Evolutionary conservation across 2,329 filamentous ascomycete species (phyloP).

Genomic region (Talaromyces verruculosus): DNA sequence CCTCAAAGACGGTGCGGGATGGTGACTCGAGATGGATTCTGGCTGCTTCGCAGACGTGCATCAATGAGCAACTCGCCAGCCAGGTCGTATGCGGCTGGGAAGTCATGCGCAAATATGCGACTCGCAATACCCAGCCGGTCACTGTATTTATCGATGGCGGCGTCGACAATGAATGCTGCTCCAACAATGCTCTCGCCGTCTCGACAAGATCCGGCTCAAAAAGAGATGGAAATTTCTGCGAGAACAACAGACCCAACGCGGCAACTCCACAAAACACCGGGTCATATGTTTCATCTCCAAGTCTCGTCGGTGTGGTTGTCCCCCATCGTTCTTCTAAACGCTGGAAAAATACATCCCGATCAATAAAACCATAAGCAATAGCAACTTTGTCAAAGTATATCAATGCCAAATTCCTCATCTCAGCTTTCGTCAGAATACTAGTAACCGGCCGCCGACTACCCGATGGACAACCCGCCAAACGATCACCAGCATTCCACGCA

Average conservation of each 20-base stretch:
- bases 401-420: conserved; percentile 49
- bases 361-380: conserved; percentile 53
- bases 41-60: conserved; percentile 59
- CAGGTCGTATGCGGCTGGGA: conserved; percentile 53
- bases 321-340: conserved; percentile 34
- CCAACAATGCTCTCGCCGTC: conserved; percentile 49
- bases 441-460: conserved; percentile 40
- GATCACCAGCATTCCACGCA: conserved; percentile 54
- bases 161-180: conserved; percentile 38
- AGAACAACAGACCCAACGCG: conserved; percentile 56
- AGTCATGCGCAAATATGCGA: conserved; percentile 55
- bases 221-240: conserved; percentile 42
- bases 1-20: conserved; percentile 19
- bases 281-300: conserved; percentile 42
- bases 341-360: conserved; percentile 30
- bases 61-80: conserved; percentile 22
- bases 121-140: conserved; percentile 54
- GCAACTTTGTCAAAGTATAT: conserved; percentile 58
- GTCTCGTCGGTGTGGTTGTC: conserved; percentile 23
- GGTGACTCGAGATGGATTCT: conserved; percentile 35
- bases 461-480: conserved; percentile 15
- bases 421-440: conserved; percentile 48
- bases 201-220: conserved; percentile 51
- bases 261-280: conserved; percentile 57
- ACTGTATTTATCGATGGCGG: conserved; percentile 33